Base-by-base conservation (phyloP, 768 basidiomycete genomes). In the Calocera cornea region DNA sequence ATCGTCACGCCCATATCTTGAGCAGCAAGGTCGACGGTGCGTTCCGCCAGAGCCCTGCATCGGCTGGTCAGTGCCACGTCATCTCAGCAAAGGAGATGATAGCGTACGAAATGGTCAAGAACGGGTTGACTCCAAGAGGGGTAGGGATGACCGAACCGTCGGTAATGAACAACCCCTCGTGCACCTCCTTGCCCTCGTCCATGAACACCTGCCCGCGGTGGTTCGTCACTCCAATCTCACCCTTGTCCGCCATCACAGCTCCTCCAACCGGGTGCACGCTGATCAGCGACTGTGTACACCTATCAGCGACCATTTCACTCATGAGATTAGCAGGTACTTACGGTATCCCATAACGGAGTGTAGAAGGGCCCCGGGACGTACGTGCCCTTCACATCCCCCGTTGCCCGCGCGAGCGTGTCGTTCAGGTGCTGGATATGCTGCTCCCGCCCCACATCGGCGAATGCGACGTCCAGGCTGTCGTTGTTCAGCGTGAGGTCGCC, bases 241-340 rank as follows among this genome's bases (percentile, higher is more conserved):
- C 44, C 19, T 5, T 8, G 24, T 47, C 44, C 17, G 41, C 65
- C 33, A 66, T 41, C 19, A 33, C 49, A 16, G 49, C 33, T 16
- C 65, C 65, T 19, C 65, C 65, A 49, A 66, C 49, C 2, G 65
- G 41, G 34, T 66, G 65, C 29, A 66, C 65, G 17, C 41, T 66
- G 65, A 66, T 34, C 33, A 47, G 29, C 8, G 65, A 41, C 65
- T 66, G 65, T 22, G 38, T 38, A 5, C 36, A 5, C 36, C 5
- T 38, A 49, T 34, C 33, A 47, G 41, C 8, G 65, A 27, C 65
- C 41, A 47, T 47, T 19, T 47, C 44, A 19, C 5, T 47, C 19
- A 47, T 41, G 44, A 47, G 24, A 17, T 8, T 19, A 41, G 24
- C 24, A 24, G 19, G 16, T 7, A 24, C 44, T 47, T 24, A 47